Evolutionary conservation across 202 grass and related monocot genomes (phyloP), one percentile per base, ranked within the genome.

Genomic region (Setaria italica): DNA sequence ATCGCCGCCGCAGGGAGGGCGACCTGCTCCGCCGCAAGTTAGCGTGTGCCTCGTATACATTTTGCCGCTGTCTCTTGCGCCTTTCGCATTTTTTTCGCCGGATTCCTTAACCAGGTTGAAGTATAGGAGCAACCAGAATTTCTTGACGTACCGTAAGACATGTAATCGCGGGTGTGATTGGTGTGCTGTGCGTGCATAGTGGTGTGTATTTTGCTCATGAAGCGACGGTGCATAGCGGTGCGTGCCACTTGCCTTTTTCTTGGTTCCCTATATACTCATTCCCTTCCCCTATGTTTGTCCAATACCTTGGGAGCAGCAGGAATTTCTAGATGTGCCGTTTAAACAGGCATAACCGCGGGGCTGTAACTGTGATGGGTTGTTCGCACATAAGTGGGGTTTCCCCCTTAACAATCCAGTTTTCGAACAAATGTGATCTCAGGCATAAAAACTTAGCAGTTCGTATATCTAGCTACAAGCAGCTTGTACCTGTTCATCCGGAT

Each of bases 1-100:
- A 35, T 85, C 20, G 12, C 71, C 20, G 80, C 74, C 25, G 88
- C 86, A 13, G 73, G 87, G 66, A 9, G 29, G 56, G 50, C 78
- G 67, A 89, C 82, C 30, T 95, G 93, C 81, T 84, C 88, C 9
- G 47, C 76, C 29, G 17, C 46, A 33, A 69, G 67, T 11, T 72
- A 84, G 76, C 67, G 76, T 25, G 48, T 72, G 82, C 72, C 43
- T 49, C 11, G 4, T 25, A 9, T 10, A 46, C 74, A 45, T 65
- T 7, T 7, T 2, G 70, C 12, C 46, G 70, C 29, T 25, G n/a
- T 48, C 68, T 33, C 13, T 7, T 51, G 12, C 13, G 0, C 11
- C 6, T 49, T 14, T n/a, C 5, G 39, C 39, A 41, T 6, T 41
- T 5, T 48, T 62, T 67, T 10, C 34, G 4, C 66, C 20, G 10